Evolutionary conservation across 257 asterid genomes (phyloP), one percentile per base, ranked within the genome.

Genomic region (Jasminum sambac): DNA sequence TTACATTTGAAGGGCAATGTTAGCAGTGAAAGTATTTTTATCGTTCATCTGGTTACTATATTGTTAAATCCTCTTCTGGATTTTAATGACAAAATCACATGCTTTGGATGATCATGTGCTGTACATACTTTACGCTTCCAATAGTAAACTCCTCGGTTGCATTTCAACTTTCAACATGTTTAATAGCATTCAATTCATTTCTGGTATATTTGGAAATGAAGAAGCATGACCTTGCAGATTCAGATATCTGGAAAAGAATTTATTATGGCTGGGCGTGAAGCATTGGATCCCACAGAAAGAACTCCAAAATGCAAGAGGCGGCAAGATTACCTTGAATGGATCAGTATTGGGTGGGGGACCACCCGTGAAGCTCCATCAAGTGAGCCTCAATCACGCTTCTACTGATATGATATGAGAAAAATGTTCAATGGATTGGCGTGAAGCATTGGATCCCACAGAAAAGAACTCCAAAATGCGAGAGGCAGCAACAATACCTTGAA

Each of bases 321-420:
- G 57, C 63, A 77, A 41, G 25, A 40, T 52, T 71, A 70, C 71
- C 96, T 88, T 87, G 96, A 83, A 73, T 89, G 97, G 99, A 91
- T 86, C 66, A 94, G 98, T 94, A 91, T 72, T 97, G 86, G 97
- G 96, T 70, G 85, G 97, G 97, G 52, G 99, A 91, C 99, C 78
- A 79, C 96, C 96, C 91, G 97, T 58, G 99, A 94, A 94, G 97
- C 92, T 92, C 97, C 99, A 71, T 91, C 95, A 87, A 84, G 97
- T 74, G 83, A 81, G 97, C 97, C 99, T 91, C 96, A 16, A 61
- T 88, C 96, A 91, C 96, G 96, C 91, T 74, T 59, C 63, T 60
- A 14, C 52, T 43, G 52, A 3, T 43, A 11, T 12, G n/a, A 43
- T 14, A n/a, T 43, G 17, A 2, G 52, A 79, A 48, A 67, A 67